A percentile compares a stretch with the other conserved stretches of the same genome.
Evolutionary conservation across 495 filamentous ascomycete genomes (phyloP).

Genomic region (Xylaria bambusicola): DNA sequence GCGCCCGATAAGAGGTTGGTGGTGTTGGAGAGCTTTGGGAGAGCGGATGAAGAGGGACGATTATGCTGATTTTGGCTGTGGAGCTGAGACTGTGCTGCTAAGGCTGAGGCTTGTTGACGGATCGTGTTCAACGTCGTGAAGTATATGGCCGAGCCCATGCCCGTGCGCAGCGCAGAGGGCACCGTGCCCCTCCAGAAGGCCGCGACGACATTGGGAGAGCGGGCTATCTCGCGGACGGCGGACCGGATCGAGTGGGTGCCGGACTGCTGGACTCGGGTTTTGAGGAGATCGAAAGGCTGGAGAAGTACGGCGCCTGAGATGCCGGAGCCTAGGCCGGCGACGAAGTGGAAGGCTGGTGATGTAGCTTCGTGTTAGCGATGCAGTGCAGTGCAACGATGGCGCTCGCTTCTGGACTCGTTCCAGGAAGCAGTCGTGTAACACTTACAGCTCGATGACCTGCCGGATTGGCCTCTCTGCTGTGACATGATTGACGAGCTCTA

Average conservation of each 20-base stretch:
- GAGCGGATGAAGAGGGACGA: conserved; percentile 59
- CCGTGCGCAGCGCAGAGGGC: conserved; percentile 88
- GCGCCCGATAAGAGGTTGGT: conserved; percentile 87
- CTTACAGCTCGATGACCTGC: conserved; percentile 34
- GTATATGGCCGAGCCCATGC: conserved; percentile 90
- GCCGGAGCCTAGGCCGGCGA: conserved; percentile 84
- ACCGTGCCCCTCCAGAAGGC: conserved; percentile 94
- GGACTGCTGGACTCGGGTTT: conserved; percentile 89
- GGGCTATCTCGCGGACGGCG: conserved; percentile 72
- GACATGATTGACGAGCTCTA: conserved; percentile 25
- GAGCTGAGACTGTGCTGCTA: conserved; percentile 46
- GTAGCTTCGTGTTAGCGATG: conserved; percentile 8
- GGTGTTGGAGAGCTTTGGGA: conserved; percentile 81
- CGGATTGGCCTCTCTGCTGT: conserved; percentile 19
- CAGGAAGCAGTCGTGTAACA: no score
- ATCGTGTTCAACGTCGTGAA: conserved; percentile 86
- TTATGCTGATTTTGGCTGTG: conserved; percentile 19
- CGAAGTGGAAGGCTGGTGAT: conserved; percentile 71
- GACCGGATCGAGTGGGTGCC: conserved; percentile 63
- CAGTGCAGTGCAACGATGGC: neutral
- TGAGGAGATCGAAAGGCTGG: conserved; percentile 95
- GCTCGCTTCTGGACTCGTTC: no score
- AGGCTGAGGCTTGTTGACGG: conserved; percentile 65
- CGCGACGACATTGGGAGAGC: conserved; percentile 52
- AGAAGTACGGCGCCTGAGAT: conserved; percentile 84